Evolutionary conservation across 805 yeast genomes (phyloP).

Genomic region (Sugiyamaella floridensis): DNA sequence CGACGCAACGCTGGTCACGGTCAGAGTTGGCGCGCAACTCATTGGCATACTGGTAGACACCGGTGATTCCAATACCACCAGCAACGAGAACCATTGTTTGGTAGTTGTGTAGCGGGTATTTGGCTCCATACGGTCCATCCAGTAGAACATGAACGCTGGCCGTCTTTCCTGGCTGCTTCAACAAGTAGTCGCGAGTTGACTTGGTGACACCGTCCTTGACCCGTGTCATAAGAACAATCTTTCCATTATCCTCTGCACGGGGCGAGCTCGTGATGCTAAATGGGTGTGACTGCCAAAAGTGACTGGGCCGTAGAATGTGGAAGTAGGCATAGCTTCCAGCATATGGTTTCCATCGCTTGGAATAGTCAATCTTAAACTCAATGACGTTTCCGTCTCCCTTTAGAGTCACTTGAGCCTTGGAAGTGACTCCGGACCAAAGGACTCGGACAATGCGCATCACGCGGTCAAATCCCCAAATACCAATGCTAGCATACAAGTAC

Average conservation of each 20-base stretch:
- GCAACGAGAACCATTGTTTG: slow-evolving; percentile 55
- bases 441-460: slow-evolving; percentile 49
- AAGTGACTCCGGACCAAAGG: slow-evolving; percentile 45
- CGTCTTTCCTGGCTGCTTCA: slow-evolving; percentile 1
- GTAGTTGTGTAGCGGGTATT: slow-evolving; percentile 43
- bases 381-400: slow-evolving; percentile 15
- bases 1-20: slow-evolving; percentile 15
- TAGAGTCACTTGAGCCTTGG: slow-evolving; percentile 20
- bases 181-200: slow-evolving; percentile 5
- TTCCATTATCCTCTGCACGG: slow-evolving; percentile 7
- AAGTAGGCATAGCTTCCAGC: slow-evolving; percentile 56
- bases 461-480: slow-evolving; percentile 68
- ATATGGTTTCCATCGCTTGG: slow-evolving; percentile 41
- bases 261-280: slow-evolving; percentile 40
- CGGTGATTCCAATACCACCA: slow-evolving; percentile 75
- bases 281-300: slow-evolving; percentile 71
- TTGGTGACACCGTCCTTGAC: slow-evolving; percentile 18
- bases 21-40: slow-evolving; percentile 6
- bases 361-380: slow-evolving; percentile 30
- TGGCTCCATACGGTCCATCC: slow-evolving; percentile 71
- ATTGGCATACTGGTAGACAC: slow-evolving; percentile 39
- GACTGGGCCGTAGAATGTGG: slow-evolving; percentile 44
- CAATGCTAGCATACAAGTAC: slow-evolving; percentile 47
- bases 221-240: slow-evolving; percentile 12
- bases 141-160: slow-evolving; percentile 25